phyloP scores from a whole-genome alignment of 192 early-diverging fungal species.

The Ambispora gerdemannii region DNA sequence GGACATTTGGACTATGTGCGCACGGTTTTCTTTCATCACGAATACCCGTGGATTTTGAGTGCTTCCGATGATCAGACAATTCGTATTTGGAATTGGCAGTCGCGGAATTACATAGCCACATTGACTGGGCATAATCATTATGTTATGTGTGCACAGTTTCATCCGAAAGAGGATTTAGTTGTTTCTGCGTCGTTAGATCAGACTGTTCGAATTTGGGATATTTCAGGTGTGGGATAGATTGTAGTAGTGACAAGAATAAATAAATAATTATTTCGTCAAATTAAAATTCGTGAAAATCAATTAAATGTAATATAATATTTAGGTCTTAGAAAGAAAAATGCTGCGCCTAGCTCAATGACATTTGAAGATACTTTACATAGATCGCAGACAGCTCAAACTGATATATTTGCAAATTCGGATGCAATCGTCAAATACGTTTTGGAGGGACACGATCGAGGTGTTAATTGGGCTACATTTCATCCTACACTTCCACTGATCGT shows the following conservation, averaged over 20 bases:
- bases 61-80: slow-evolving; percentile 98
- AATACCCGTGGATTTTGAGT: slow-evolving; percentile 96
- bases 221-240: slow-evolving; percentile 74
- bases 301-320: neutral
- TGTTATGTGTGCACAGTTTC: slow-evolving; percentile 98
- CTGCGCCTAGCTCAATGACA: slow-evolving; percentile 55
- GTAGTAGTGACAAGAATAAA: too few relatives aligned
- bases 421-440: slow-evolving; percentile 97
- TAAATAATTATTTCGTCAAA: neutral
- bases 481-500: slow-evolving; percentile 95
- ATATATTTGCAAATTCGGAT: slow-evolving; percentile 95
- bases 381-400: slow-evolving; percentile 66
- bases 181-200: slow-evolving; percentile 95
- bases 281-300: neutral
- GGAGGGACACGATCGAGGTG: slow-evolving; percentile 95
- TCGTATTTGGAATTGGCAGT: slow-evolving; percentile 99
- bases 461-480: slow-evolving; percentile 99
- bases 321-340: slow-evolving; percentile 83
- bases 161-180: slow-evolving; percentile 95
- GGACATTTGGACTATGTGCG: slow-evolving; percentile 99
- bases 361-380: slow-evolving; percentile 52
- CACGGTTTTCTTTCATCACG: slow-evolving; percentile 94
- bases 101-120: slow-evolving; percentile 93
- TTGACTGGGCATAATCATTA: slow-evolving; percentile 99
- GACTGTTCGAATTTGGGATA: slow-evolving; percentile 99